Evolutionary conservation across 2,329 filamentous ascomycete species (phyloP).

Genomic region (Cyphellophora europaea): DNA sequence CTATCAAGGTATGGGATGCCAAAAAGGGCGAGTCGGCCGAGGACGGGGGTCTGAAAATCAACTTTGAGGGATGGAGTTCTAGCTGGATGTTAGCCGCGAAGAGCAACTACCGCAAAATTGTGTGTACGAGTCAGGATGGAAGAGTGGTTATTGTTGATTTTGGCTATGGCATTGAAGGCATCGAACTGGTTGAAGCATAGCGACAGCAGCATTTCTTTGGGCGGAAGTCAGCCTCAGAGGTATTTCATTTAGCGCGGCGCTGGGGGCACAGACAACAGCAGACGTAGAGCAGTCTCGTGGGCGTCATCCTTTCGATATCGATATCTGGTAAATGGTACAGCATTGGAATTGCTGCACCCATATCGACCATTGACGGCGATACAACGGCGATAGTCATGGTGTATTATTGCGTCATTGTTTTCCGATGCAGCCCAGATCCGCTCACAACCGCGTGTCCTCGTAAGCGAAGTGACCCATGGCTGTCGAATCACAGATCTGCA

Average conservation of each 20-base stretch:
- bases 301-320: too few relatives aligned
- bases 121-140: constrained; percentile 89
- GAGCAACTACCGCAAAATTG: constrained; percentile 87
- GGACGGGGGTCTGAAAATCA: constrained; percentile 65
- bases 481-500: too few relatives aligned
- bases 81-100: constrained; percentile 97
- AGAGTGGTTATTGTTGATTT: constrained; percentile 93
- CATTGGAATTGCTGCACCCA: too few relatives aligned
- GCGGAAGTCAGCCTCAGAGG: constrained; percentile 1
- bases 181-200: constrained; percentile 38
- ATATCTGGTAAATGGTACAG: too few relatives aligned
- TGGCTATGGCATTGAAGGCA: constrained; percentile 49
- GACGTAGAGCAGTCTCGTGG: too few relatives aligned
- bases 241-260: neutral
- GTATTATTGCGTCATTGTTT: too few relatives aligned
- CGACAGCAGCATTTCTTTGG: neutral
- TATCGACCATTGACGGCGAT: too few relatives aligned
- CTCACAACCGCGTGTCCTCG: too few relatives aligned
- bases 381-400: too few relatives aligned
- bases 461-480: too few relatives aligned
- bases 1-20: constrained; percentile 91
- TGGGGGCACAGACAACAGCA: too few relatives aligned
- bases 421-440: too few relatives aligned
- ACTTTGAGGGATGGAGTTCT: constrained; percentile 89
- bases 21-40: constrained; percentile 71